Conservation (phyloP, 805 yeast species). For the Komagataella pseudopastoris region DNA sequence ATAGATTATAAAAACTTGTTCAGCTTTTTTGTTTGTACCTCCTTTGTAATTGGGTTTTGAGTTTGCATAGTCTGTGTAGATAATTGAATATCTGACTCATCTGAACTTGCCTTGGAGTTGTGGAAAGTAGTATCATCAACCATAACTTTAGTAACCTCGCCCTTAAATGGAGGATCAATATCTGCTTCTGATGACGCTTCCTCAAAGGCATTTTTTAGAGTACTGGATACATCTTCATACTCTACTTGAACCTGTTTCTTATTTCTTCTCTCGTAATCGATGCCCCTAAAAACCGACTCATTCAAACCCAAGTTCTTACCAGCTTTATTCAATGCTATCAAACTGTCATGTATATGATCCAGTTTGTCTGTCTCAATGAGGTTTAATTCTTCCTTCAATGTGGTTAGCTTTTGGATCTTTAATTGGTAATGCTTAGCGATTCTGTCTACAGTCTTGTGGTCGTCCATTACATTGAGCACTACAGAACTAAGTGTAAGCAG, state of each 20-base stretch:
- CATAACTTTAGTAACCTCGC: not conserved
- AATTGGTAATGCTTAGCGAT: not conserved
- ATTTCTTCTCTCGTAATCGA: not conserved
- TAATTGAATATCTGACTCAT: not conserved
- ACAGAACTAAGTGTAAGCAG: not conserved
- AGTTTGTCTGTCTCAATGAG: not conserved
- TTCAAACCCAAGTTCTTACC: not conserved
- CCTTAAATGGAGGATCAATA: not conserved
- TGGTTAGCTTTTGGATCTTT: not conserved
- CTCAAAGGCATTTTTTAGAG: not conserved
- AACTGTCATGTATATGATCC: not conserved
- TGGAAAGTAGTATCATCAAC: no score
- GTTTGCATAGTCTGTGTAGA: not conserved
- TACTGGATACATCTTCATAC: not conserved
- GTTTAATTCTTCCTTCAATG: not conserved
- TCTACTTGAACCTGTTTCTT: not conserved
- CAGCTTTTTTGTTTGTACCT: not conserved
- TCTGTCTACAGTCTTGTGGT: not conserved
- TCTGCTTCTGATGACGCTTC: not conserved
- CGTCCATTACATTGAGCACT: not conserved
- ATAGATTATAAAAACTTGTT: not conserved
- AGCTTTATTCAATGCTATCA: not conserved
- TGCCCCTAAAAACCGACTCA: not conserved
- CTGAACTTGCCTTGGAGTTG: no score
- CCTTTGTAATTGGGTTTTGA: not conserved